These are phyloP conservation scores for Boletus rubroflammeus DNA, from an alignment of 768 basidiomycete genomes.

Conservation along the genomic window DNA sequence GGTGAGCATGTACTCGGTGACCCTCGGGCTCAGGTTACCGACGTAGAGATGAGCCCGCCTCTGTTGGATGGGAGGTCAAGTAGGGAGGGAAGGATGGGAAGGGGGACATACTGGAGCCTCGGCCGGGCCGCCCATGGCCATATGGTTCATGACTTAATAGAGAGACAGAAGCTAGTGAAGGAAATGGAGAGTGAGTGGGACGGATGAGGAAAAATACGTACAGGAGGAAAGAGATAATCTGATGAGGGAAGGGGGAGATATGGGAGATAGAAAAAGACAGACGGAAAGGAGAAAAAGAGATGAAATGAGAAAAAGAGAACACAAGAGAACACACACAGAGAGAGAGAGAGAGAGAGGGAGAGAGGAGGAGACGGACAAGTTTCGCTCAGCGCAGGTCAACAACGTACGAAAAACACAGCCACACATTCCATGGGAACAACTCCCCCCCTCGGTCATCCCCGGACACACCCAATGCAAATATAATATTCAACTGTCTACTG, in stretches of 20 bases:
- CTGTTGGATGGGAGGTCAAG: slow-evolving; percentile 36
- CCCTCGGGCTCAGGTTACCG: slow-evolving; percentile 95
- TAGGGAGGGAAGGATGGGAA: background rate
- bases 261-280: slow-evolving; percentile 34
- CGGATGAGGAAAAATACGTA: slow-evolving; percentile 17
- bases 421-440: slow-evolving; percentile 22
- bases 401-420: slow-evolving; percentile 19
- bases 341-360: background rate
- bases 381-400: slow-evolving; percentile 23
- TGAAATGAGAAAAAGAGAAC: slow-evolving; percentile 31
- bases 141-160: slow-evolving; percentile 68
- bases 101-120: slow-evolving; percentile 68
- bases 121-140: slow-evolving; percentile 64
- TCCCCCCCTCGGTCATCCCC: slow-evolving; percentile 19
- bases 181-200: slow-evolving; percentile 1
- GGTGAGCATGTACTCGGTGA: slow-evolving; percentile 98
- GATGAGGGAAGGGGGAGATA: slow-evolving; percentile 35
- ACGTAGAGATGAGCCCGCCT: slow-evolving; percentile 97
- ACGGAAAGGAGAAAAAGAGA: slow-evolving; percentile 33
- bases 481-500: too few species aligned
- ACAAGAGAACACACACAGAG: slow-evolving; percentile 23
- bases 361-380: slow-evolving; percentile 10
- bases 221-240: slow-evolving; percentile 39
- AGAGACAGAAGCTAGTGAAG: slow-evolving; percentile 25
- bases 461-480: too few species aligned